A percentile compares a stretch with the other conserved stretches of the same genome.
These are phyloP conservation scores for Cercospora beticola DNA, from an alignment of 2,329 filamentous ascomycete genomes.

Conservation along the genomic window DNA sequence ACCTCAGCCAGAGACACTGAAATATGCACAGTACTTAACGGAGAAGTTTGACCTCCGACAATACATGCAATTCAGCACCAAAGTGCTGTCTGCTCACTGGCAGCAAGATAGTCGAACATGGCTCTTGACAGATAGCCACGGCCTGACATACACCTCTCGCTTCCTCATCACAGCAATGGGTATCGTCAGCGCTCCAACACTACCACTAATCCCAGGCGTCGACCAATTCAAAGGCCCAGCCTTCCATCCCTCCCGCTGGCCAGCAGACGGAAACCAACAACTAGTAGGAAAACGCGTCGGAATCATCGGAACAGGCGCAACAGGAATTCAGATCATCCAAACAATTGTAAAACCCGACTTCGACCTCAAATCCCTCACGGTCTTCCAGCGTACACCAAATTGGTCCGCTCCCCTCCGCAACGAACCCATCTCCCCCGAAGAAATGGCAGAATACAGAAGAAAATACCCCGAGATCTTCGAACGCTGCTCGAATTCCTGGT, in stretches of 20 bases:
- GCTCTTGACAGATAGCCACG: conserved; percentile 34
- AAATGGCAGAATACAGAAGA: conserved; percentile 28
- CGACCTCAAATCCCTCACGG: conserved; percentile 45
- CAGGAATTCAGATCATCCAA: conserved; percentile 41
- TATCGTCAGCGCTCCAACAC: conserved; percentile 32
- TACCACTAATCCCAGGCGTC: conserved; percentile 38
- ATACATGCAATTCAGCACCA: conserved; percentile 46
- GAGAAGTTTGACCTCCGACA: conserved; percentile 45
- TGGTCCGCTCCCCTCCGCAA: conserved; percentile 36
- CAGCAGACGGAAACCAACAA: conserved; percentile 28
- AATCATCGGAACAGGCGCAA: conserved; percentile 46
- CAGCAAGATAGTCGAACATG: conserved; percentile 37
- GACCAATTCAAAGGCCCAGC: conserved; percentile 40
- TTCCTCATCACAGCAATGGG: conserved; percentile 48
- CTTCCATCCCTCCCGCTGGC: conserved; percentile 44
- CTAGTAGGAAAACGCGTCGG: conserved; percentile 41
- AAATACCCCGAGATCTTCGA: conserved; percentile 34
- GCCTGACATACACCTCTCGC: conserved; percentile 32
- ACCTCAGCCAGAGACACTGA: conserved; percentile 46
- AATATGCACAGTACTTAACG: conserved; percentile 51
- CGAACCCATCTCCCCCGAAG: conserved; percentile 28
- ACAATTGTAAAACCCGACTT: conserved; percentile 33
- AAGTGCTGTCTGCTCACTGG: conserved; percentile 39
- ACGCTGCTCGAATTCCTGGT: conserved; percentile 40
- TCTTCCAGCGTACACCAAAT: conserved; percentile 68